These are phyloP conservation scores for Globisporangium cystogenes DNA, from an alignment of 352 stramenopile species.

Conservation along the genomic window DNA sequence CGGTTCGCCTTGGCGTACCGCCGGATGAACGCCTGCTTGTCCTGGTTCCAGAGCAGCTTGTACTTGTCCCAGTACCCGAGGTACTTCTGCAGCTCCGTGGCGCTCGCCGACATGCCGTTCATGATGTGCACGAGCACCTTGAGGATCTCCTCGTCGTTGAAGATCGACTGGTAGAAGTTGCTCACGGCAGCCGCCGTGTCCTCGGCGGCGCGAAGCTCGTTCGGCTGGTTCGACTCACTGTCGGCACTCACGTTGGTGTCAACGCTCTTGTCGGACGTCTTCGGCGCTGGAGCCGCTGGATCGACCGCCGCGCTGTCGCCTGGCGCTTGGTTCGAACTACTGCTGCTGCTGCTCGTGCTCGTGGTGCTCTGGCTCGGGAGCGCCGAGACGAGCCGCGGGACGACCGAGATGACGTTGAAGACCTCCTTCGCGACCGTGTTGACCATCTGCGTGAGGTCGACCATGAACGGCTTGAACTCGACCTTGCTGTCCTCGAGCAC, in stretches of 20 bases:
- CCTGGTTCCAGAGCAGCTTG: constrained; percentile 91
- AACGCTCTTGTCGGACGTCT: background rate
- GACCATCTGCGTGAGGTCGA: constrained; percentile 92
- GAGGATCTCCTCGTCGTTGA: constrained; percentile 94
- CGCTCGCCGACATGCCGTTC: constrained; percentile 93
- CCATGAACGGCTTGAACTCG: constrained; percentile 93
- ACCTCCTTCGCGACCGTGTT: constrained; percentile 94
- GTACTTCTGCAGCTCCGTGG: constrained; percentile 93
- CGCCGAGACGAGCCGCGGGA: constrained; percentile 78
- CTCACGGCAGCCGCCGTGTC: constrained; percentile 17
- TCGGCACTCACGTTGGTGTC: constrained; percentile 2
- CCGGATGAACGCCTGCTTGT: constrained; percentile 94
- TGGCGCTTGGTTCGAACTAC: constrained; percentile 17
- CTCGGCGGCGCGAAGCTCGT: background rate
- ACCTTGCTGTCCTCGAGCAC: constrained; percentile 92
- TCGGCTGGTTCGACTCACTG: constrained; percentile 5
- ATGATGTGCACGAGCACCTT: constrained; percentile 95
- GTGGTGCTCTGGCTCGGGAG: constrained; percentile 7
- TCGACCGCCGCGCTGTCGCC: constrained; percentile 7
- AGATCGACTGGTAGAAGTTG: constrained; percentile 93
- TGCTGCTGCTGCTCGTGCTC: constrained; percentile 5
- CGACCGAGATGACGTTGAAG: constrained; percentile 91
- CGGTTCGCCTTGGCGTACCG: constrained; percentile 94
- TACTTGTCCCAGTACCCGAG: constrained; percentile 95
- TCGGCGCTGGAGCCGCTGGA: background rate